These are phyloP conservation scores for Lachnellula arida DNA, from an alignment of 2,329 filamentous ascomycete species.

Conservation along the genomic window DNA sequence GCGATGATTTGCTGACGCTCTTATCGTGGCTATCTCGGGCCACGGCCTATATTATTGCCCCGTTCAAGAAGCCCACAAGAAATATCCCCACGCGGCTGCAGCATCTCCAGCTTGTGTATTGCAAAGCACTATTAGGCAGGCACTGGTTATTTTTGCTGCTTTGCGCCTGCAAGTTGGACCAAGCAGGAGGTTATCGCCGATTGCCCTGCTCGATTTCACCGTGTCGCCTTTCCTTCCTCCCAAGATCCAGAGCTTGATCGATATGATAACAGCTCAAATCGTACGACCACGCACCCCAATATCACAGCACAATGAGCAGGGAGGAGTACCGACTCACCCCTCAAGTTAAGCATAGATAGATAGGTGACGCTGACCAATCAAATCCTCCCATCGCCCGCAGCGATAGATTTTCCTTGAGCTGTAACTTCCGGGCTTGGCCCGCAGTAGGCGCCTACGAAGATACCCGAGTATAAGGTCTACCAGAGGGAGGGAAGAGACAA, in stretches of 20 bases:
- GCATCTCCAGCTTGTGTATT: background rate
- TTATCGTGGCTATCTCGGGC: conserved; percentile 13
- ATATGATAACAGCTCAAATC: too few relatives aligned
- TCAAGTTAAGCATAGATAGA: too few relatives aligned
- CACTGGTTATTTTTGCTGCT: background rate
- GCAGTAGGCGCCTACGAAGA: background rate
- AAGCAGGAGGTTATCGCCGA: too few relatives aligned
- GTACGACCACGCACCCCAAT: too few relatives aligned
- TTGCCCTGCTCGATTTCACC: too few relatives aligned
- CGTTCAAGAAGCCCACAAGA: background rate
- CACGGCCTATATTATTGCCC: background rate
- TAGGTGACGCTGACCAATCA: too few relatives aligned
- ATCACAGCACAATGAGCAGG: too few relatives aligned
- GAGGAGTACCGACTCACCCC: too few relatives aligned
- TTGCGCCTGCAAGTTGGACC: background rate
- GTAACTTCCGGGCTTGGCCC: background rate
- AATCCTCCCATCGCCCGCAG: too few relatives aligned
- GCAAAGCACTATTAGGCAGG: background rate
- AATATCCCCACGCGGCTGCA: conserved; percentile 5
- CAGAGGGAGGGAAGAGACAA: background rate
- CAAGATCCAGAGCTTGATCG: background rate
- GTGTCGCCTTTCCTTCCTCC: too few relatives aligned
- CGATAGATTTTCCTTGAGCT: background rate
- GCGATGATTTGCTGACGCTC: conserved; percentile 18
- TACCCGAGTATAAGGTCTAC: too few relatives aligned